Evolutionary conservation across 495 filamentous ascomycete genomes (phyloP), one percentile per base, ranked within the genome.

Genomic region (Paragyromitra xinjiangensis): DNA sequence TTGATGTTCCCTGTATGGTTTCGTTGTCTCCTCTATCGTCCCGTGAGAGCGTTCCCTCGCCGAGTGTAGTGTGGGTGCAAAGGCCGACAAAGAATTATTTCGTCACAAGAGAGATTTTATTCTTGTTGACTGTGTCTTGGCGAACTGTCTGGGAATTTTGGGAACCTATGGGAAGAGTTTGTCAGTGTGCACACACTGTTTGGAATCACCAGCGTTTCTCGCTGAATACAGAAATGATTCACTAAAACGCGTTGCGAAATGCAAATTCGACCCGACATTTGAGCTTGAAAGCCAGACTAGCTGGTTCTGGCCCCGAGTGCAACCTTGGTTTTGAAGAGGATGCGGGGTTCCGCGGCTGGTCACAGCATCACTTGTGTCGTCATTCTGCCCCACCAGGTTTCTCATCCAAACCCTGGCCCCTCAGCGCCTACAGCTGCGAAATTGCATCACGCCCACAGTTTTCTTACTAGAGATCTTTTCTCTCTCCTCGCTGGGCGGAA

Each of bases 401-500:
- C 50, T 24, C 64, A 34, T 1, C 26, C 67, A n/a, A 29, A 48
- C 66, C 40, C 29, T 2, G 29, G 26, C 26, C 29, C 29, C 29
- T 34, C 12, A 19, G 55, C 55, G 22, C 8, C 55, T 24, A 45
- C 70, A 24, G 56, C 45, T 77, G 74, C 68, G 22, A 66, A 73
- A 77, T 77, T 77, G 74, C 74, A 77, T 77, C 74, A 77, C 44
- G 68, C 56, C 26, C 56, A 42, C 40, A 24, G 34, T n/a, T 14
- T 45, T 45, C 44, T 44, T 34, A 11, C 53, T 45, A 58, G 14
- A 44, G 26, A 53, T 34, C 14, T 66, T 68, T 34, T 34, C 3
- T 42, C 64, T 26, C 67, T 34, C 40, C 67, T 7, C 44, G 40
- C n/a, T 58, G 37, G 39, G 68, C 40, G 48, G 39, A 26, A 40